Evolutionary conservation across 1,139 yeast genomes (phyloP), one percentile per base, ranked within the genome.

Genomic region (Suhomyces anneliseae): DNA sequence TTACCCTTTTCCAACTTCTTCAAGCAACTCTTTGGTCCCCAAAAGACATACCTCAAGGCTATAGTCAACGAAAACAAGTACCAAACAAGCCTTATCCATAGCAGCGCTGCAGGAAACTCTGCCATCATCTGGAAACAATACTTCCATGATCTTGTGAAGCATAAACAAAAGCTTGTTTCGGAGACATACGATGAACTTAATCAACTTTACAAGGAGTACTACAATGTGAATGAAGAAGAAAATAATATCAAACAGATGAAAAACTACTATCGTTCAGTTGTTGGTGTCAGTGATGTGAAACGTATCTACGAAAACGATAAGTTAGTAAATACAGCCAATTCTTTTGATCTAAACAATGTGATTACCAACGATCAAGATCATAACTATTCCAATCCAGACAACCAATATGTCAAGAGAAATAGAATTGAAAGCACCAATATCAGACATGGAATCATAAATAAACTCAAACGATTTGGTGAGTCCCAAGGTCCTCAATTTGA

Each of bases 81-180:
- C 49, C 75, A 69, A 49, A 52, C 57, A 0, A 46, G 59, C 1
- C 52, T 72, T 36, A 55, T 68, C 3, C 52, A 58, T 6, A 51
- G 54, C 11, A 59, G 58, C 34, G 54, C 64, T 8, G 52, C 57
- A n/a, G 65, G 67, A 3, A 64, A 70, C 43, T 55, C 64, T n/a
- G 56, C 54, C 10, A 62, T 70, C 6, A 54, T 69, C 27, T 72
- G 77, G 77, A 60, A 64, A 45, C 70, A 65, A 46, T 72, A 67
- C 52, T 55, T 62, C 40, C 49, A 49, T 15, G 56, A 63, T 24
- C 49, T 69, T 45, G 48, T 62, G n/a, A 51, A 55, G 29, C 54
- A 60, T 34, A 65, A 65, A 43, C 61, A 60, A 47, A 50, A 58
- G 35, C 49, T 70, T 42, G 53, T 68, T 4, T 53, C 60, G 31